A percentile compares a stretch with the other conserved stretches of the same genome.
Evolutionary conservation across 2,329 filamentous ascomycete genomes (phyloP).

Genomic region (Diaporthe aspalathi): DNA sequence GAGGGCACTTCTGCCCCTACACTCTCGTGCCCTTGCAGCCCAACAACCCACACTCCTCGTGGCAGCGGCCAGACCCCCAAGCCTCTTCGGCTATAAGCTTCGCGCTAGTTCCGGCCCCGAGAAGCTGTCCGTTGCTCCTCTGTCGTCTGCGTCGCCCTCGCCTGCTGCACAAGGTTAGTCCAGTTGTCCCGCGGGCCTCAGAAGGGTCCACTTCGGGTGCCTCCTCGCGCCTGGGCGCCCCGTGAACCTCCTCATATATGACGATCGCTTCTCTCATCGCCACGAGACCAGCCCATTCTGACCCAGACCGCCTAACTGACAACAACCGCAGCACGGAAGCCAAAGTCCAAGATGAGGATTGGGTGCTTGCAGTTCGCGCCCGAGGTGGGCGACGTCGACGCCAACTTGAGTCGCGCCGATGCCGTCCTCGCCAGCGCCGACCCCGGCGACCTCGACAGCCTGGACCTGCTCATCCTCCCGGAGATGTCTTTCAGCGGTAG

Average conservation of each 20-base stretch:
- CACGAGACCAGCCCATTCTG: background rate
- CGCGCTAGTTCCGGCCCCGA: background rate
- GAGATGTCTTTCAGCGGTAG: constrained; percentile 81
- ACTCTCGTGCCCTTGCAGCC: background rate
- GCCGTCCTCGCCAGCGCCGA: constrained; percentile 66
- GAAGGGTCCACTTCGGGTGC: constrained; percentile 1
- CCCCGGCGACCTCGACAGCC: constrained; percentile 66
- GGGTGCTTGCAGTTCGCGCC: constrained; percentile 79
- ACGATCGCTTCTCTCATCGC: background rate
- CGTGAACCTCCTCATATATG: background rate
- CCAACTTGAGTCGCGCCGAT: constrained; percentile 78
- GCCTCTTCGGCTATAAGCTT: constrained; percentile 17
- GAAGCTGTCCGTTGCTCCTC: background rate
- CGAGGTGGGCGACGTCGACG: constrained; percentile 74
- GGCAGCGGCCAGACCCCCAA: background rate
- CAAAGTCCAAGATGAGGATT: constrained; percentile 66
- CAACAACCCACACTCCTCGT: background rate
- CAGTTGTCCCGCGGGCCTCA: background rate
- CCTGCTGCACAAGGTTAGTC: background rate
- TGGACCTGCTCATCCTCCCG: constrained; percentile 80
- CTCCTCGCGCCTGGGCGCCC: background rate
- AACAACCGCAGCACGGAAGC: background rate
- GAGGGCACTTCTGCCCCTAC: constrained; percentile 4
- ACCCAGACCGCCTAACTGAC: background rate
- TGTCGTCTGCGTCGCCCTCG: background rate